Conservation (phyloP, 257 asterid species). For the Lantana camara region DNA sequence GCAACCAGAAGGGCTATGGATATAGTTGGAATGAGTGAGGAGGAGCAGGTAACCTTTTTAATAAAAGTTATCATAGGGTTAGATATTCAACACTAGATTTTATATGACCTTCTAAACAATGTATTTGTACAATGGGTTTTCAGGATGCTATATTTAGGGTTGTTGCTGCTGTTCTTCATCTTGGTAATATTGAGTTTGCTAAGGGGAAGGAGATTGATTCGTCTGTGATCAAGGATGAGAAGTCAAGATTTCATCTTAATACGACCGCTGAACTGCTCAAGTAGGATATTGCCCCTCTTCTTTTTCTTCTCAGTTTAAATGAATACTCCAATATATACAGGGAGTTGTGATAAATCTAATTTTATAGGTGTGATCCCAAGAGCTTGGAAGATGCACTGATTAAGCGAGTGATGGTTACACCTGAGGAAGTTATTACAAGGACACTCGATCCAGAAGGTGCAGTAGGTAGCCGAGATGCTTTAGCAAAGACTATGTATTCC, state of each 20-base stretch:
- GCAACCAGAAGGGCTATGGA: conserved; percentile 93
- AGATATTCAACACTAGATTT: conserved; percentile 15
- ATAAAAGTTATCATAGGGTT: conserved; percentile 11
- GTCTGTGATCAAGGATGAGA: conserved; percentile 82
- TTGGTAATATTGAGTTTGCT: conserved; percentile 82
- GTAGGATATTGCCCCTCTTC: conserved; percentile 43
- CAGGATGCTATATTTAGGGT: conserved; percentile 90
- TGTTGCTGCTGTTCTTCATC: conserved; percentile 88
- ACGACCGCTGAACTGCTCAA: conserved; percentile 73
- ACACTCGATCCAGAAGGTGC: conserved; percentile 97
- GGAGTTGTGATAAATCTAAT: conserved; percentile 29
- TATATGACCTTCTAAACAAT: conserved; percentile 25
- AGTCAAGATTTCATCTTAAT: conserved; percentile 78
- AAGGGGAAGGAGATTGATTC: conserved; percentile 90
- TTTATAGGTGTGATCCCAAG: conserved; percentile 85
- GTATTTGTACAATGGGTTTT: conserved; percentile 24
- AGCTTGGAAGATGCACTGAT: conserved; percentile 94
- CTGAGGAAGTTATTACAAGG: conserved; percentile 93
- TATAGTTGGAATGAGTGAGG: conserved; percentile 87
- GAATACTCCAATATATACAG: conserved; percentile 10
- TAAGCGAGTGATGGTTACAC: conserved; percentile 97
- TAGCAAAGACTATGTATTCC: conserved; percentile 87
- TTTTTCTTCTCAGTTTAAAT: conserved; percentile 13
- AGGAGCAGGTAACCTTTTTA: conserved; percentile 64
- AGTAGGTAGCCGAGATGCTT: conserved; percentile 93